Conservation (phyloP, 2,329 filamentous ascomycete genomes). For the Aulographum hederae region DNA sequence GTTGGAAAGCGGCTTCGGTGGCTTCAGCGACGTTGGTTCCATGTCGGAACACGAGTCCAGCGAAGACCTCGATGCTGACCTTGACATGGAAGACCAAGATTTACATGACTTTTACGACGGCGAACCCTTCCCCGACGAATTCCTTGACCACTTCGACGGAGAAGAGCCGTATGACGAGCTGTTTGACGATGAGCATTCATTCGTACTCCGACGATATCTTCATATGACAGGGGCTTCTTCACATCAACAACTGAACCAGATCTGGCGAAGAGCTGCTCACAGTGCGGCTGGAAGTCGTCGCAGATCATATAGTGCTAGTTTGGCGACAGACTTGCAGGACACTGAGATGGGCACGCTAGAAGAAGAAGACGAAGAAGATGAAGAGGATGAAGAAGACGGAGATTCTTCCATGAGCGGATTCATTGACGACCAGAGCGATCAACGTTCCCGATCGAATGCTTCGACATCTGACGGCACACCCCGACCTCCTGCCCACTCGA, state of each 20-base stretch:
- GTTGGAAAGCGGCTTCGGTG: slow-evolving; percentile 19
- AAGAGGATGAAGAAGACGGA: slow-evolving; percentile 13
- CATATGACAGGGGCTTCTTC: slow-evolving; percentile 3
- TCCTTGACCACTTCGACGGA: slow-evolving; percentile 13
- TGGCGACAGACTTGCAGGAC: slow-evolving; percentile 20
- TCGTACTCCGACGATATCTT: slow-evolving; percentile 1
- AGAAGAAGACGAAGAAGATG: slow-evolving; percentile 24
- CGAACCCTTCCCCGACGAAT: slow-evolving; percentile 8
- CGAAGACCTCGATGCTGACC: slow-evolving; percentile 19
- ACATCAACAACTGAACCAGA: background rate
- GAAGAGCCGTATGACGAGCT: slow-evolving; percentile 2
- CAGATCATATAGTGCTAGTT: slow-evolving; percentile 20
- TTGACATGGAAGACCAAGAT: slow-evolving; percentile 21
- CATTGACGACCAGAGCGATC: slow-evolving; percentile 16
- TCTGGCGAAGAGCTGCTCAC: slow-evolving; percentile 18
- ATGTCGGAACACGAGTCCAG: slow-evolving; percentile 21
- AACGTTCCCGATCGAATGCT: slow-evolving; percentile 10
- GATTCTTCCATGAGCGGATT: slow-evolving; percentile 24
- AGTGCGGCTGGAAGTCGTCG: slow-evolving; percentile 20
- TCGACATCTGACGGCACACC: slow-evolving; percentile 5
- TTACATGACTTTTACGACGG: slow-evolving; percentile 10
- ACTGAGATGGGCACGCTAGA: slow-evolving; percentile 21
- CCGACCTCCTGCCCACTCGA: slow-evolving; percentile 11
- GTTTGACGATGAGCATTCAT: no score
- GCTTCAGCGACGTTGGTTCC: slow-evolving; percentile 27